Evolutionary conservation across 2,329 filamentous ascomycete genomes (phyloP), one percentile per base, ranked within the genome.

Genomic region (Penicillium corylophilum): DNA sequence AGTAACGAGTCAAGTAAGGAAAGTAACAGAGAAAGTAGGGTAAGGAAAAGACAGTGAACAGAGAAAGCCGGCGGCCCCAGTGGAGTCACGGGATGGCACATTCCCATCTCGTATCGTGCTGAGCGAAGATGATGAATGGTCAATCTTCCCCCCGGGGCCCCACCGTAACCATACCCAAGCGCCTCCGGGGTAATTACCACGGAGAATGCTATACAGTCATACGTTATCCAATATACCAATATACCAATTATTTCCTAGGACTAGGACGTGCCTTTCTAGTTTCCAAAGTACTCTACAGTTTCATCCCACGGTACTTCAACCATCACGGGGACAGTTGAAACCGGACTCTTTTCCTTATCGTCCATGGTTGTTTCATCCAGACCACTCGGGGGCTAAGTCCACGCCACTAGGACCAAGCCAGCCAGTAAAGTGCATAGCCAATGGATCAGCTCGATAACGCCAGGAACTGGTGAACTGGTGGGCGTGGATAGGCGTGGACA

Each of bases 401-500:
- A 38, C 53, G 48, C 48, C 52, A 50, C 57, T 56, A 55, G 47
- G 15, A 8, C 49, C 50, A 33, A 40, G 53, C 10, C 2, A 35
- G 51, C 44, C 53, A 55, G 38, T 55, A 33, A 31, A 35, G 51
- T 48, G 48, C 53, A 48, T 28, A 35, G 18, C 43, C 53, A 52
- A 56, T 54, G 28, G 40, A 6, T 31, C 29, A 36, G 15, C 24
- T 38, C 41, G 47, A 59, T 55, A 47, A 54, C 28, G 22, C 29
- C 55, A 58, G 51, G 57, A 59, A 59, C 57, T 59, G 56, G 57
- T 55, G 51, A 51, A 40, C 29, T n/a, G 23, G 23, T 44, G 22
- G 28, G 42, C 18, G 6, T 12, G 12, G 16, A 28, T 44, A 13
- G 28, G 42, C 18, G 6, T 12, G 12, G 16, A 28, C 12, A 47